phyloP scores from a whole-genome alignment of 1,284 basidiomycete species.

The Tylopilus orsonianus region DNA sequence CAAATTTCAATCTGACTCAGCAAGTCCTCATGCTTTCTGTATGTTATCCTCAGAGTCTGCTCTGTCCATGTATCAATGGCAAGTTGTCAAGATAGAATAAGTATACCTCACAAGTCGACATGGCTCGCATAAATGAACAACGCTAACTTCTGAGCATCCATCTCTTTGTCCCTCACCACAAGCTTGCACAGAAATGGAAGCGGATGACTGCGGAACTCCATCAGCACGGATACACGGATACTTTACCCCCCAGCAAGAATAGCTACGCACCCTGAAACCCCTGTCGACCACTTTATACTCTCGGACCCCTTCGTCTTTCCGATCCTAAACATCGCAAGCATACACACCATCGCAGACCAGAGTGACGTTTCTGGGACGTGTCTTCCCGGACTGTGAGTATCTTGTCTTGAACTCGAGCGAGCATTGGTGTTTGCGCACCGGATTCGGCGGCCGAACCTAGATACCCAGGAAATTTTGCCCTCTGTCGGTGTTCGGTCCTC shows the following conservation, averaged over 20 bases:
- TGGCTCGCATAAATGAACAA: conserved; percentile 13
- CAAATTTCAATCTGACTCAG: no score
- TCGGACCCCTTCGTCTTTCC: conserved; percentile 9
- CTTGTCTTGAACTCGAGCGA: no score
- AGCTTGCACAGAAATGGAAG: conserved; percentile 21
- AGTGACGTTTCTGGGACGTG: conserved; percentile 19
- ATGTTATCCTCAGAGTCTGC: no score
- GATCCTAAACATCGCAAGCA: no score
- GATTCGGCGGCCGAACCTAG: no score
- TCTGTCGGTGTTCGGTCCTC: conserved; percentile 15
- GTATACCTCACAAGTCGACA: no score
- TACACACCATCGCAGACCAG: conserved; percentile 20
- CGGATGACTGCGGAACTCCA: conserved; percentile 9
- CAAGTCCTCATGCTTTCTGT: no score
- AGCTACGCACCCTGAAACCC: background rate
- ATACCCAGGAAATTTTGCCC: conserved; percentile 7
- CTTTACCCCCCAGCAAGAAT: no score
- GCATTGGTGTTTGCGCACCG: conserved; percentile 14
- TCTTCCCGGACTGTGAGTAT: no score
- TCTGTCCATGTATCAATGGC: no score
- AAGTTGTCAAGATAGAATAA: no score
- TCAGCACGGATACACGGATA: background rate
- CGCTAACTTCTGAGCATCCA: conserved; percentile 16
- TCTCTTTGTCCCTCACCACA: conserved; percentile 14
- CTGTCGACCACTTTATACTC: conserved; percentile 13